Base-by-base conservation (phyloP, 805 yeast species). In the Huiozyma naganishii region DNA sequence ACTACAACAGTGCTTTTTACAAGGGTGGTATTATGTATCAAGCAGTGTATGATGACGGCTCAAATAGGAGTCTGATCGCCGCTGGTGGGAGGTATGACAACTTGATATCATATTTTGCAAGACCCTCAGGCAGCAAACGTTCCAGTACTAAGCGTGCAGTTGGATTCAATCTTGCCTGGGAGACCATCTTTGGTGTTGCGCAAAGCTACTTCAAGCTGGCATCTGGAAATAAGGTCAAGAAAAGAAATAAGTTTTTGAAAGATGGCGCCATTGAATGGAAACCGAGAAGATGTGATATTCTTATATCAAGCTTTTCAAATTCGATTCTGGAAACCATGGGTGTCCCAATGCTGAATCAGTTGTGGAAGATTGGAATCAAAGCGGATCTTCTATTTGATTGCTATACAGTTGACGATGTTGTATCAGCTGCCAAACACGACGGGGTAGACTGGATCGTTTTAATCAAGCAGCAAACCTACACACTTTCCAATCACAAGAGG, bases 81-180 rank as follows among this genome's bases (percentile, higher is more conserved):
- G 90, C 92, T 0, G 99, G 99, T 38, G 99, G 99, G 2, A 69
- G 99, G 44, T 92, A 88, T 57, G 97, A 90, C 54, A 68, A 70
- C 17, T 69, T 92, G 50, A 75, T 88, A 10, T 68, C 76, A 3
- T 71, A 79, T 12, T 71, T 87, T 47, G 75, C 90, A 0, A 78
- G 84, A 50, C 72, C 77, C 1, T 64, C 75, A 46, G 58, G 69
- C 17, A 62, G 58, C 4, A 57, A 57, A 40, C 52, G 45, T 34
- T 41, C 55, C 1, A 57, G 54, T 35, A 48, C 73, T 41, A 70
- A 74, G 17, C 70, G 72, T 42, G 95, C 88, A 1, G 97, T 89
- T 37, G 97, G 98, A 0, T 82, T 92, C 56, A 81, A 86, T 48
- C 62, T 92, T 44, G 85, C 92, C 0, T 78, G 86, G 72, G 87